phyloP scores from a whole-genome alignment of 2,329 filamentous ascomycete genomes.

The Neonectria neomacrospora region DNA sequence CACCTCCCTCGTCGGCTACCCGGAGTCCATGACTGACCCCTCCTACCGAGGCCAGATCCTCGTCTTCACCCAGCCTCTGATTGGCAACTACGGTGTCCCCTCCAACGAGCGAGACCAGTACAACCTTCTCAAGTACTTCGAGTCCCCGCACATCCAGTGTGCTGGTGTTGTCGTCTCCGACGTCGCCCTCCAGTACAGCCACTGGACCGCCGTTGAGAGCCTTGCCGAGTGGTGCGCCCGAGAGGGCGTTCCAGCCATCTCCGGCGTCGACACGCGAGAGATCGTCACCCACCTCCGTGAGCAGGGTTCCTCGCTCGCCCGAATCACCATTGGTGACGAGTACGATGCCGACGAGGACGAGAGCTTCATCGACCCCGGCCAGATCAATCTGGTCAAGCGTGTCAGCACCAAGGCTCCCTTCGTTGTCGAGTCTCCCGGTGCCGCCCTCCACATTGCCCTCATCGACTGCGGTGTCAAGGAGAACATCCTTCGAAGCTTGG shows the following conservation, averaged over 20 bases:
- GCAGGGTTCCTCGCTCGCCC: constrained; percentile 93
- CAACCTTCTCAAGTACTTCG: constrained; percentile 96
- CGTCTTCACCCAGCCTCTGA: constrained; percentile 97
- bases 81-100: constrained; percentile 98
- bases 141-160: constrained; percentile 97
- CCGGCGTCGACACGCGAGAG: constrained; percentile 94
- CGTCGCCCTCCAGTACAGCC: constrained; percentile 92
- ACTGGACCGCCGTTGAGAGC: constrained; percentile 98
- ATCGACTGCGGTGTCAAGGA: constrained; percentile 99
- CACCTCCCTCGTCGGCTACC: constrained; percentile 96
- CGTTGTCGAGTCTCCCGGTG: constrained; percentile 86
- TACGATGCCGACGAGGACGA: constrained; percentile 99
- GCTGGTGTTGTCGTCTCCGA: constrained; percentile 96
- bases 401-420: constrained; percentile 99
- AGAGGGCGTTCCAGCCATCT: constrained; percentile 95
- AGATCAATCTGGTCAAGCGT: constrained; percentile 95
- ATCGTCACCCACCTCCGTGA: constrained; percentile 97
- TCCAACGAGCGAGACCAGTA: constrained; percentile 85
- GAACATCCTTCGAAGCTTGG: constrained; percentile 96
- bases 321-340: constrained; percentile 95
- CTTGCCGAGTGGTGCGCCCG: constrained; percentile 94
- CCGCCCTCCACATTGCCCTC: constrained; percentile 89
- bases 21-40: constrained; percentile 91
- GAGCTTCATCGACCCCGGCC: constrained; percentile 91
- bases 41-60: constrained; percentile 95